These are phyloP conservation scores for Wallacemonas rigidus DNA, from an alignment of 208 protist species.

Conservation along the genomic window DNA sequence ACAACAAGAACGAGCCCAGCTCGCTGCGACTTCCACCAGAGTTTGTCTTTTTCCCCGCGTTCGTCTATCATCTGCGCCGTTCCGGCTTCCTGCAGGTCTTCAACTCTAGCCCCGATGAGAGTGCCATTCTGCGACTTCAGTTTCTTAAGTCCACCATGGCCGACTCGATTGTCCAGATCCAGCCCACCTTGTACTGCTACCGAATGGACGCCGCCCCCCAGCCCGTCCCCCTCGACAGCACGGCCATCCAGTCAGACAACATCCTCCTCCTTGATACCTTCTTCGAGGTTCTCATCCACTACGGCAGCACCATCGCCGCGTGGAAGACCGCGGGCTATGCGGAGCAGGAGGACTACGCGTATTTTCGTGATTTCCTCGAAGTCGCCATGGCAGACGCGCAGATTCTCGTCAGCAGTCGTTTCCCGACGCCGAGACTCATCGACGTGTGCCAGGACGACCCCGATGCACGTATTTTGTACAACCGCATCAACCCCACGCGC, in stretches of 20 bases:
- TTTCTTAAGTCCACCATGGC: conserved; percentile 94
- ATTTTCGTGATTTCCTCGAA: conserved; percentile 95
- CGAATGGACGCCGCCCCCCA: conserved; percentile 87
- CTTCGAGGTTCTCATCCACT: conserved; percentile 98
- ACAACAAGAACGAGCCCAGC: conserved; percentile 89
- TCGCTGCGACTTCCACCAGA: conserved; percentile 89
- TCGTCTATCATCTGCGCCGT: conserved; percentile 99
- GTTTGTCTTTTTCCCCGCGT: conserved; percentile 98
- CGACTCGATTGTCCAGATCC: conserved; percentile 98
- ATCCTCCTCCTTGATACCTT: conserved; percentile 99
- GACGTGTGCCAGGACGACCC: conserved; percentile 96
- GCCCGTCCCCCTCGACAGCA: conserved; percentile 93
- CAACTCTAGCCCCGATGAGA: conserved; percentile 98
- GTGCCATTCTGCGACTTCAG: conserved; percentile 95
- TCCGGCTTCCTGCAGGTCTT: conserved; percentile 97
- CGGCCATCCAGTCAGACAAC: conserved; percentile 87
- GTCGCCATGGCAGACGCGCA: conserved; percentile 93
- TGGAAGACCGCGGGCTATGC: conserved; percentile 96
- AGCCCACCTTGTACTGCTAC: conserved; percentile 98
- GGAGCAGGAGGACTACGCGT: conserved; percentile 92
- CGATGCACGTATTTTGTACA: conserved; percentile 97
- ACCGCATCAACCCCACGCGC: conserved; percentile 97
- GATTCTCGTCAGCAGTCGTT: conserved; percentile 89
- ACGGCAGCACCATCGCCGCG: conserved; percentile 94
- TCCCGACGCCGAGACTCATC: conserved; percentile 95